Evolutionary conservation across 495 filamentous ascomycete genomes (phyloP), one percentile per base, ranked within the genome.

Genomic region (Aspergillus egyptiacus): DNA sequence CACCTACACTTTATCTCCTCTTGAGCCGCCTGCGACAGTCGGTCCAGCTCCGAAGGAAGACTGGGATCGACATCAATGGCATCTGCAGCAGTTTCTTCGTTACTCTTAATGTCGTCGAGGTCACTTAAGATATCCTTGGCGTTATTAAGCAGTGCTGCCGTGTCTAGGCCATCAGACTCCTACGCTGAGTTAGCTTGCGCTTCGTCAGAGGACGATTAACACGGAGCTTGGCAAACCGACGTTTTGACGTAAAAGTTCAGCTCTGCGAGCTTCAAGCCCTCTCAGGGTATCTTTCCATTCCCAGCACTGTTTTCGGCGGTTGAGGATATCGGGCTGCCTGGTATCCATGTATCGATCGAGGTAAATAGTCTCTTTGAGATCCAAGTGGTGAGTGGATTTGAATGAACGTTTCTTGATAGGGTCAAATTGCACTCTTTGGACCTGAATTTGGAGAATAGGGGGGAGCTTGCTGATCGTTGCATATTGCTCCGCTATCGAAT

Each of bases 311-410:
- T 79, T 72, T 19, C 88, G 81, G n/a, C 74, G 72, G 25, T 69
- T 58, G 60, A 83, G 73, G 2, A 93, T 63, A 3, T 73, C 63
- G 0, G 77, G 74, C 22, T 78, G 69, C 24, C 74, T 70, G 2
- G 76, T 76, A 40, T 93, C 86, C 74, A 94, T 84, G 64, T 91
- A 98, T 11, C 91, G 80, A 66, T 97, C 93, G 38, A 98, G 72
- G 61, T 85, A 96, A 25, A 98, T 78, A 2, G 76, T 81, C 41
- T 91, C 82, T 14, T 80, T 77, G 18, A 98, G 76, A 10, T 76
- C 70, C 15, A 97, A 72, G 31, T 86, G 85, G 40, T 90, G 82
- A 22, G 83, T 81, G 8, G 89, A 89, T 54, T 96, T 96, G 59
- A 76, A 83, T 2, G 80, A 71, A 18, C 66, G 67, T 40, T 78